Evolutionary conservation across 2,329 filamentous ascomycete genomes (phyloP), one percentile per base, ranked within the genome.

Genomic region (Epichloe baconii): DNA sequence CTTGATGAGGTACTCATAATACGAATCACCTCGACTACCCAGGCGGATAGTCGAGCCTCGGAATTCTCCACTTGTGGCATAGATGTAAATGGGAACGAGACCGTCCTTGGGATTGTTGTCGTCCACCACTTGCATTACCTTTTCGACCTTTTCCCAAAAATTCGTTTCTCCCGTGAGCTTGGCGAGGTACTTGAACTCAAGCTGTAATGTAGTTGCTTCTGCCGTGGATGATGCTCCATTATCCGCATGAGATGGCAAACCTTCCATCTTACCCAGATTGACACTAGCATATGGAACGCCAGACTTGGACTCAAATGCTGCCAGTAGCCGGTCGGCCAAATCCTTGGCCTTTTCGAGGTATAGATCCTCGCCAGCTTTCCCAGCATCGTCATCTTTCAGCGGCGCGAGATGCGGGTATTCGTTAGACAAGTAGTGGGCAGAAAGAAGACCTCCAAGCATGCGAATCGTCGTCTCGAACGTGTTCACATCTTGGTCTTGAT

Each of bases 1-100:
- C 71, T 98, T 98, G 73, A 97, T 94, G 48, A 98, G 80, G 66
- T 98, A 98, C 70, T 98, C 88, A 69, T 98, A 98, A 70, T 97
- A 98, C 46, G 90, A 96, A 71, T 98, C 93, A 44, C 93, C 93
- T 54, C 93, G 81, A 65, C 88, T 96, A 40, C 93, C 93, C 21
- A 97, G 76, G 17, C 93, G 86, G 61, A 98, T 91, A 62, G 96
- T 95, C 19, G 81, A 70, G 19, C 88, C 88, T 48, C 80, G 78
- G 69, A 97, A 98, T 49, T 80, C 71, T 52, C 93, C 93, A 12
- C 73, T 81, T 31, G 82, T 79, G 4, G 93, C 81, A 64, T 88
- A 83, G 58, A 98, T 85, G 68, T 85, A 97, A 61, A 97, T 97
- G 36, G 91, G 93, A 3, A 97, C 76, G 17, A 98, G 78, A 0